Base-by-base conservation (phyloP, 768 basidiomycete species). In the Naganishia vishniacii region DNA sequence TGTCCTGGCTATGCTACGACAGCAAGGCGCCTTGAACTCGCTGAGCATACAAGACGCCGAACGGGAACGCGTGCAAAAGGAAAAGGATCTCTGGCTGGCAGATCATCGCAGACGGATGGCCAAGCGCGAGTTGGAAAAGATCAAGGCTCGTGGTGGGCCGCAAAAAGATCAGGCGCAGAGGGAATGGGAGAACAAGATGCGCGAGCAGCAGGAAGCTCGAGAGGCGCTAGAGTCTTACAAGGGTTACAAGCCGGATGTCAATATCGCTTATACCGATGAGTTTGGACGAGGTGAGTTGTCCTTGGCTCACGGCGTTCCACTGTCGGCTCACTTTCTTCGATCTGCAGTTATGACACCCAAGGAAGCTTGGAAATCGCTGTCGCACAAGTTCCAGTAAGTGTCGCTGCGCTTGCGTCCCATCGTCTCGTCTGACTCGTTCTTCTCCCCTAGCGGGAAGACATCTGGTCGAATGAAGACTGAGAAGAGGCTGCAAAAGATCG, bases 321-420 rank as follows among this genome's bases (percentile, higher is more conserved):
- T 25, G 44, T 20, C 15, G n/a, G 5, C 34, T 28, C 18, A 4
- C 18, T 40, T 44, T 13, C 45, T 9, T 58, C 28, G 18, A 0
- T 25, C 61, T 5, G 7, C 61, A 75, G 72, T 68, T 20, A 77
- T 77, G 75, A 89, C 89, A 25, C 86, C 86, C 20, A 97, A 97
- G 81, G 95, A 99, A 80, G 93, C 94, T 5, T 98, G 94, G 93
- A 97, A 97, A 80, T 90, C 91, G 18, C 80, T 99, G 45, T 92
- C 89, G 46, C 95, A 99, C 77, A 89, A 90, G 74, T 98, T 99
- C 84, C 95, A 99, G 75, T 77, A 67, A 13, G 76, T 77, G 20
- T 62, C 16, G 28, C 32, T 20, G 8, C 40, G 47, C 15, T 51
- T 45, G 44, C 25, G 3, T 20, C 32, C 18, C 26, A n/a, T n/a